phyloP scores from a whole-genome alignment of 1,139 yeast species.

The Candida sojae region DNA sequence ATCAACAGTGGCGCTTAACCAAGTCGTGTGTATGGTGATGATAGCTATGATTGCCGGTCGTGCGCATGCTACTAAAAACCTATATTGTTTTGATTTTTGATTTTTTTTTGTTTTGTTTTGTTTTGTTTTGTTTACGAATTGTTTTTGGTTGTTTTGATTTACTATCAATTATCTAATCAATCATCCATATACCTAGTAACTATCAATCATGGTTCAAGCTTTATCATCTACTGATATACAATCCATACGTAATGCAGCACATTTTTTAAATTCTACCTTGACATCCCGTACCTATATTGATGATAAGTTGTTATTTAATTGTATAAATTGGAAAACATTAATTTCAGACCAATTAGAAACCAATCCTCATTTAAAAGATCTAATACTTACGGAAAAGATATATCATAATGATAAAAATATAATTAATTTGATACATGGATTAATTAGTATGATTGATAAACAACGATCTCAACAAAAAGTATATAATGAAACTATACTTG shows the following conservation, averaged over 20 bases:
- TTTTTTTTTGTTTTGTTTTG: too few relatives aligned
- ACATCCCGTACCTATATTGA: constrained; percentile 40
- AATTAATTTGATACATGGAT: constrained; percentile 44
- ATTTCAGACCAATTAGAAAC: constrained; percentile 19
- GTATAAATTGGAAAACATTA: constrained; percentile 38
- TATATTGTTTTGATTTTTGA: too few relatives aligned
- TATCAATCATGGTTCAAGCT: not conserved
- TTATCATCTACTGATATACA: constrained; percentile 1
- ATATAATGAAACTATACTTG: constrained; percentile 30
- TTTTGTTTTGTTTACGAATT: too few relatives aligned
- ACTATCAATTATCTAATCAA: not conserved
- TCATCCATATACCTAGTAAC: not conserved
- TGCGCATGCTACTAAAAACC: too few relatives aligned
- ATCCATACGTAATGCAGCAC: constrained; percentile 28
- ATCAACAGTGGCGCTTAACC: too few relatives aligned
- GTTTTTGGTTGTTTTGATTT: too few relatives aligned
- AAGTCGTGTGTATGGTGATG: too few relatives aligned
- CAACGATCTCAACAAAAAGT: constrained; percentile 35
- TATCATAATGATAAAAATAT: constrained; percentile 45
- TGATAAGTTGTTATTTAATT: constrained; percentile 31
- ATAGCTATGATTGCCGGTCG: too few relatives aligned
- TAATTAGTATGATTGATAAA: constrained; percentile 42
- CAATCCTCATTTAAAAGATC: constrained; percentile 17
- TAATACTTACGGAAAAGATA: constrained; percentile 29
- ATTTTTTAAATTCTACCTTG: constrained; percentile 38